A percentile compares a stretch with the other conserved stretches of the same genome.
These are phyloP conservation scores for Trapa bicornis DNA, from an alignment of 345 rosid species.

Conservation along the genomic window DNA sequence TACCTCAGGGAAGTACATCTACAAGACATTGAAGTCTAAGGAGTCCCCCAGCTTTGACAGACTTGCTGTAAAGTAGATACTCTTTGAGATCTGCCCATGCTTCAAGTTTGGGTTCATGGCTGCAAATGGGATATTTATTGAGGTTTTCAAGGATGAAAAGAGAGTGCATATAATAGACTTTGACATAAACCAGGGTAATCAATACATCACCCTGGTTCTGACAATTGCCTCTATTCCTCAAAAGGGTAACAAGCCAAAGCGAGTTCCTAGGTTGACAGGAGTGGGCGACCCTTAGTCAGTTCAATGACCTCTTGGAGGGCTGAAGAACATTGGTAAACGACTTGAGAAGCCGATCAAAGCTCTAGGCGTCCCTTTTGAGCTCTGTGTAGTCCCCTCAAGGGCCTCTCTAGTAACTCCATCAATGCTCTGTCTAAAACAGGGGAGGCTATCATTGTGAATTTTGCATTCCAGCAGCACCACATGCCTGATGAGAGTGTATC, in stretches of 20 bases:
- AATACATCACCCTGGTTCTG: conserved; percentile 76
- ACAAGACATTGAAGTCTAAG: conserved; percentile 85
- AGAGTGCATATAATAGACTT: conserved; percentile 80
- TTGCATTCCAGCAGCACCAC: conserved; percentile 97
- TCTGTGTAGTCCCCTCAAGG: conserved; percentile 58
- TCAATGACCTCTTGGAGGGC: conserved; percentile 73
- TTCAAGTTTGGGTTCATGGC: conserved; percentile 89
- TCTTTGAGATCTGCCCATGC: conserved; percentile 95
- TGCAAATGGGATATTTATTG: conserved; percentile 73
- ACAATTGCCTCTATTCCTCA: conserved; percentile 38
- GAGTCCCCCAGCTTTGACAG: conserved; percentile 92
- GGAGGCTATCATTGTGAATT: conserved; percentile 77
- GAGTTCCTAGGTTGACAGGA: conserved; percentile 68
- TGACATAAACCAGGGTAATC: conserved; percentile 90
- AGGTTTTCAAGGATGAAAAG: conserved; percentile 60
- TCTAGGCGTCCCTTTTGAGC: conserved; percentile 52
- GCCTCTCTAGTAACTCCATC: conserved; percentile 62
- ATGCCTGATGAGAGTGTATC: conserved; percentile 99
- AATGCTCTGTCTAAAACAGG: conserved; percentile 43
- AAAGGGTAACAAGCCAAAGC: conserved; percentile 23
- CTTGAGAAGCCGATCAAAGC: conserved; percentile 64
- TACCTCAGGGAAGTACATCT: conserved; percentile 71
- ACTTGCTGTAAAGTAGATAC: conserved; percentile 96
- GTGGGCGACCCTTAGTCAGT: conserved; percentile 94
- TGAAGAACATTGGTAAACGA: conserved; percentile 60